phyloP scores from a whole-genome alignment of 129 eudicot species.

The sunflower (Helianthus annuus) region DNA sequence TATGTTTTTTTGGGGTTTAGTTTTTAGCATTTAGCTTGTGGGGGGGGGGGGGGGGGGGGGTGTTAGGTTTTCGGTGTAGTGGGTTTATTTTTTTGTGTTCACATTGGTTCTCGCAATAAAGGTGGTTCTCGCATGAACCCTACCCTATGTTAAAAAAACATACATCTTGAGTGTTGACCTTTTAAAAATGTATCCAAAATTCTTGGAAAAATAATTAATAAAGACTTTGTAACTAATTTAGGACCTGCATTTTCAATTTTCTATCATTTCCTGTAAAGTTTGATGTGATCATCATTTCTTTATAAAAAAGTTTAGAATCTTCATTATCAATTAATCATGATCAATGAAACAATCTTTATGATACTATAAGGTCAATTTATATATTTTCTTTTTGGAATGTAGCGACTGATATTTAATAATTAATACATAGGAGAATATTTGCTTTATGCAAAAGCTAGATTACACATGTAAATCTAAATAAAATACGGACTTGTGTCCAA shows the following conservation, averaged over 20 bases:
- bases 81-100: no score
- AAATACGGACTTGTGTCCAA: conserved; percentile 21
- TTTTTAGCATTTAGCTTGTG: no score
- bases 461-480: conserved; percentile 24
- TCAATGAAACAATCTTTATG: conserved; percentile 12
- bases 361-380: conserved; percentile 18
- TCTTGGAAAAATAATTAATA: neutral
- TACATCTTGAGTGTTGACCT: neutral
- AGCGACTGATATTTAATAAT: conserved; percentile 20
- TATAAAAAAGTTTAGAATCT: conserved; percentile 29
- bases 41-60: no score
- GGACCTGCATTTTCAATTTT: conserved; percentile 8
- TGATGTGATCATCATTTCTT: conserved; percentile 24
- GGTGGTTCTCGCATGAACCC: no score
- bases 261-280: conserved; percentile 17
- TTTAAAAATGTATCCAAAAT: neutral
- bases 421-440: conserved; percentile 32
- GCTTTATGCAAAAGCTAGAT: conserved; percentile 36
- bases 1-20: no score
- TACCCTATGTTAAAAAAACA: no score
- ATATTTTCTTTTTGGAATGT: conserved; percentile 33
- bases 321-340: conserved; percentile 20
- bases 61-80: no score
- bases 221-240: conserved; percentile 1
- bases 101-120: no score